phyloP scores from a whole-genome alignment of 352 stramenopile genomes.

The Phytopythium chamaehyphon region DNA sequence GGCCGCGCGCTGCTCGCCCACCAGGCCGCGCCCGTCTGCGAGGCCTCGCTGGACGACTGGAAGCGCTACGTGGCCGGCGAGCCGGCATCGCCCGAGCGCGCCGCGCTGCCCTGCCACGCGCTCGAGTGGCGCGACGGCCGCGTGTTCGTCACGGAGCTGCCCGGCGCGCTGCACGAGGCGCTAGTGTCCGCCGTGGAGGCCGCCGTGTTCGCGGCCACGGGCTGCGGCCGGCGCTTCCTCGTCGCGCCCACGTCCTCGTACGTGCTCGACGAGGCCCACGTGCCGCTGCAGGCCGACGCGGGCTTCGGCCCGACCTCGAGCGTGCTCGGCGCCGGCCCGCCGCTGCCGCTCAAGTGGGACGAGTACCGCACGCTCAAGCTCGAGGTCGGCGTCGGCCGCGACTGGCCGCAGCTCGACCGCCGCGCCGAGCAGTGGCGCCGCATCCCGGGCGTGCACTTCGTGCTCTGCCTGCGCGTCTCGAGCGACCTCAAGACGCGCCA shows the following conservation, averaged over 20 bases:
- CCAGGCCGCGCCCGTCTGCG: not conserved
- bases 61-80: not conserved
- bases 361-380: constrained; percentile 25
- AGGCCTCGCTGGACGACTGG: not conserved
- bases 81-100: not conserved
- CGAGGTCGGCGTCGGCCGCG: constrained; percentile 14
- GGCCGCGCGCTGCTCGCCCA: not conserved
- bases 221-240: not conserved
- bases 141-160: not conserved
- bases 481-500: constrained; percentile 5
- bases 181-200: not conserved
- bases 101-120: not conserved
- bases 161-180: not conserved
- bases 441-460: constrained; percentile 17
- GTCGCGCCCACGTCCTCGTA: not conserved
- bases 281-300: not conserved
- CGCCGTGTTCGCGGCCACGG: constrained; percentile 1
- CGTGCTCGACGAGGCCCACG: not conserved
- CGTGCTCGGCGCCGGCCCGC: not conserved
- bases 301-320: not conserved
- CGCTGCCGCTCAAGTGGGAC: constrained; percentile 3
- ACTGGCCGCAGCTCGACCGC: constrained; percentile 11
- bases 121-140: not conserved
- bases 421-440: constrained; percentile 14
- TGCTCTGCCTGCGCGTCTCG: constrained; percentile 14